Evolutionary conservation across 1,139 yeast species (phyloP).

Genomic region (Debaryomyces sp.): DNA sequence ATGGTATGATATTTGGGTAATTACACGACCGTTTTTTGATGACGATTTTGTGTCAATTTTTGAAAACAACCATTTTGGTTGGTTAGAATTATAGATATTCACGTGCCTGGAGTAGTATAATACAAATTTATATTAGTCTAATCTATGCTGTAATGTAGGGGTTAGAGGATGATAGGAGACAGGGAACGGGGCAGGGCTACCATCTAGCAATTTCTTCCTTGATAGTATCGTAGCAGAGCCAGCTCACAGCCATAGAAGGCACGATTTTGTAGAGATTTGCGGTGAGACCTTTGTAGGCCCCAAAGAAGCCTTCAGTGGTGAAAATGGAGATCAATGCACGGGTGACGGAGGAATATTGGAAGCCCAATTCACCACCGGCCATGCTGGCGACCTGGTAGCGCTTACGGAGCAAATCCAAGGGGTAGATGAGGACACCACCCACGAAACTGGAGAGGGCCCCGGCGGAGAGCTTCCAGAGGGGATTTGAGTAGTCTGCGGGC

Average conservation of each 20-base stretch:
- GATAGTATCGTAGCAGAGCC: conserved; percentile 81
- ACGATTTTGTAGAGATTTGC: conserved; percentile 90
- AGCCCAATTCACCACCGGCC: conserved; percentile 79
- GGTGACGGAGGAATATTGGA: conserved; percentile 69
- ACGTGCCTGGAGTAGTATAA: conserved; percentile 11
- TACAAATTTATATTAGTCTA: neutral
- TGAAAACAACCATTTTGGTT: conserved; percentile 18
- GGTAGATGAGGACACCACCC: conserved; percentile 88
- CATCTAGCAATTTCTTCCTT: conserved; percentile 42
- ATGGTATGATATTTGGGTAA: neutral
- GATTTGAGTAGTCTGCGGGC: conserved; percentile 41
- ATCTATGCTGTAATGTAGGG: conserved; percentile 1
- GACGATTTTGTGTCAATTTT: neutral
- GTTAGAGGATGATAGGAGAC: neutral
- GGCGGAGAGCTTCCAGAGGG: conserved; percentile 63
- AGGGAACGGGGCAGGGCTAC: conserved; percentile 17
- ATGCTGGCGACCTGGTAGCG: conserved; percentile 89
- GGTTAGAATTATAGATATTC: conserved; percentile 13
- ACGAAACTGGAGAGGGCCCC: conserved; percentile 73
- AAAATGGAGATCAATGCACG: conserved; percentile 74
- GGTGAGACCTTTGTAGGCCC: conserved; percentile 84
- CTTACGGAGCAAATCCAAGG: conserved; percentile 85
- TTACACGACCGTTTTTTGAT: neutral
- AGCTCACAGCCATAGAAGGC: conserved; percentile 94
- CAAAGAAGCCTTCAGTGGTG: conserved; percentile 71